These are phyloP conservation scores for Macrophomina tecta DNA, from an alignment of 2,329 filamentous ascomycete species.

Conservation along the genomic window DNA sequence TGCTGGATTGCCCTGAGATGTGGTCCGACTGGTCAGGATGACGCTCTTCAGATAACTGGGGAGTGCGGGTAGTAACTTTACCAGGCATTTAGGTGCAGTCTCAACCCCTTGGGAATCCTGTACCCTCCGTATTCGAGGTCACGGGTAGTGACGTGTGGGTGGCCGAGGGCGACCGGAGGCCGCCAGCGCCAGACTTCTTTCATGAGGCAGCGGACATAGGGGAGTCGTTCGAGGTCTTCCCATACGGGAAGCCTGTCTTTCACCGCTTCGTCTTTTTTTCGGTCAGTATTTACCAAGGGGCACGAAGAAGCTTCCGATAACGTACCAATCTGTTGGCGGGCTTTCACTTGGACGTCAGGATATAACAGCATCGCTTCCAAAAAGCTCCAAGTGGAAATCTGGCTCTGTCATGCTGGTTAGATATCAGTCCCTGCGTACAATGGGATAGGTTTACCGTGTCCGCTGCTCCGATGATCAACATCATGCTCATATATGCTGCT, in stretches of 20 bases:
- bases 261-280: neutral
- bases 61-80: neutral
- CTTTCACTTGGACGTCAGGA: conserved; percentile 52
- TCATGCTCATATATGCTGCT: conserved; percentile 27
- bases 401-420: neutral
- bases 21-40: neutral
- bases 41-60: neutral
- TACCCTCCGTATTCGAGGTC: conserved; percentile 55
- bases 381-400: conserved; percentile 37
- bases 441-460: conserved; percentile 14
- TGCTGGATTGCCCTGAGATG: conserved; percentile 48
- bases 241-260: neutral
- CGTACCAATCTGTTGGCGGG: conserved; percentile 56
- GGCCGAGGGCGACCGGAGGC: conserved; percentile 58
- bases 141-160: conserved; percentile 53
- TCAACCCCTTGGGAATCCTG: conserved; percentile 54
- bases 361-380: conserved; percentile 58
- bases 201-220: conserved; percentile 61
- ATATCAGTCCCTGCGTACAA: neutral
- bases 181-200: conserved; percentile 65
- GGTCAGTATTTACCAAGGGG: neutral
- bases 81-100: conserved; percentile 58
- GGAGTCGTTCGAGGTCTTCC: conserved; percentile 48
- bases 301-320: neutral
- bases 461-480: conserved; percentile 29